phyloP scores from a whole-genome alignment of 345 rosid species.

The Eucalyptus regnans region DNA sequence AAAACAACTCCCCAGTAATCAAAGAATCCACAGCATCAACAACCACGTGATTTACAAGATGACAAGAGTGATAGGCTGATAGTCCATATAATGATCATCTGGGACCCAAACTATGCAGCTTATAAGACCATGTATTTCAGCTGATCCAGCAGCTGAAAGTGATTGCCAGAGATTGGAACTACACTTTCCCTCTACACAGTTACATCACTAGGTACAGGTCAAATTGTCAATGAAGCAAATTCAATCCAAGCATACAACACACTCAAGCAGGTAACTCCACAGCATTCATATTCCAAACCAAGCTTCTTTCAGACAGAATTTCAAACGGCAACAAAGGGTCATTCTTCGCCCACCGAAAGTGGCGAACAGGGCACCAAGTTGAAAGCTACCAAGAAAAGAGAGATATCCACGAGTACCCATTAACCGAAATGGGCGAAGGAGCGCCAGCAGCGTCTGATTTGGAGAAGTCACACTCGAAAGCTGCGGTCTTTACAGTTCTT shows the following conservation, averaged over 20 bases:
- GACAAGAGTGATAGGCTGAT: not conserved
- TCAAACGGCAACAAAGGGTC: not conserved
- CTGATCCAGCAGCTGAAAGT: not conserved
- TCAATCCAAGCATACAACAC: not conserved
- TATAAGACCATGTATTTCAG: not conserved
- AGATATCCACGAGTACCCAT: slow-evolving; percentile 24
- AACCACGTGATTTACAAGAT: not conserved
- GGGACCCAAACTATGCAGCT: not conserved
- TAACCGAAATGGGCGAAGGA: slow-evolving; percentile 11
- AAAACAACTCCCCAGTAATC: not conserved
- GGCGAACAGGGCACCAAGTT: not conserved
- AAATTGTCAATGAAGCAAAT: not conserved
- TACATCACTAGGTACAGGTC: not conserved
- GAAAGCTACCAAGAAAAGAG: not conserved
- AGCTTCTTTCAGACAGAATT: not conserved
- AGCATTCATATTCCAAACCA: not conserved
- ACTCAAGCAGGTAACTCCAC: not conserved
- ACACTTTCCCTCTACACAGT: not conserved
- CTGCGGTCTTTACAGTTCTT: not conserved
- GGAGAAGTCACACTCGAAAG: slow-evolving; percentile 20
- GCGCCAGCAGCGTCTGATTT: slow-evolving; percentile 6
- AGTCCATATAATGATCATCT: not conserved
- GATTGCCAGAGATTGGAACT: not conserved
- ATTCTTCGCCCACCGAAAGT: not conserved
- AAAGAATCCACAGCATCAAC: not conserved